These are phyloP conservation scores for Coemansia sp. DNA, from an alignment of 192 early-diverging fungal genomes.

Conservation along the genomic window DNA sequence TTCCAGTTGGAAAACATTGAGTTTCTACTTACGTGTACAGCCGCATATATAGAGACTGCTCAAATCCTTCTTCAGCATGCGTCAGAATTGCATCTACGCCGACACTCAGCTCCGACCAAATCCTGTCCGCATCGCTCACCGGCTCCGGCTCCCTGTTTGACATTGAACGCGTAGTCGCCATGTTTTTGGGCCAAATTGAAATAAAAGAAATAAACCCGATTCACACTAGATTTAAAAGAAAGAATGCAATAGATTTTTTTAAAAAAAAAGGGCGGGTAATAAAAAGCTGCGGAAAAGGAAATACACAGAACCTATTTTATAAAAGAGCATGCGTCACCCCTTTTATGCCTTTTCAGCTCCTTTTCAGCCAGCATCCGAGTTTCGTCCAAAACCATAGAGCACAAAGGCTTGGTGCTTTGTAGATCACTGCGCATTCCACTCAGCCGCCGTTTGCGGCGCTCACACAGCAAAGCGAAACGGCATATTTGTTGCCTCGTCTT, in stretches of 20 bases:
- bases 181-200: neutral
- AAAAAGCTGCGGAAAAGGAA: slow-evolving; percentile 4
- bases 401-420: neutral
- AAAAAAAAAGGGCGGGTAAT: no score
- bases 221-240: slow-evolving; percentile 5
- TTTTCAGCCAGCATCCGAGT: neutral
- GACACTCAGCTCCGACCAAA: slow-evolving; percentile 73
- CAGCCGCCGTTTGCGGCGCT: neutral
- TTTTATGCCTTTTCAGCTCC: neutral
- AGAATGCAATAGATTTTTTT: neutral
- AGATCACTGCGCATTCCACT: neutral
- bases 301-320: neutral
- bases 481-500: neutral
- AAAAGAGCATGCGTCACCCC: neutral
- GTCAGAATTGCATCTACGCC: slow-evolving; percentile 83
- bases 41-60: slow-evolving; percentile 70
- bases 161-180: slow-evolving; percentile 7
- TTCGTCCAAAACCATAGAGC: neutral
- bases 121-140: slow-evolving; percentile 50
- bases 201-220: slow-evolving; percentile 1
- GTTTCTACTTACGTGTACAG: slow-evolving; percentile 64
- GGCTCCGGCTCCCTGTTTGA: slow-evolving; percentile 4
- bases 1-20: no score
- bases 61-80: slow-evolving; percentile 70
- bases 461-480: slow-evolving; percentile 6